Evolutionary conservation across 805 yeast genomes (phyloP), one percentile per base, ranked within the genome.

Genomic region (Lipomyces oligophaga): DNA sequence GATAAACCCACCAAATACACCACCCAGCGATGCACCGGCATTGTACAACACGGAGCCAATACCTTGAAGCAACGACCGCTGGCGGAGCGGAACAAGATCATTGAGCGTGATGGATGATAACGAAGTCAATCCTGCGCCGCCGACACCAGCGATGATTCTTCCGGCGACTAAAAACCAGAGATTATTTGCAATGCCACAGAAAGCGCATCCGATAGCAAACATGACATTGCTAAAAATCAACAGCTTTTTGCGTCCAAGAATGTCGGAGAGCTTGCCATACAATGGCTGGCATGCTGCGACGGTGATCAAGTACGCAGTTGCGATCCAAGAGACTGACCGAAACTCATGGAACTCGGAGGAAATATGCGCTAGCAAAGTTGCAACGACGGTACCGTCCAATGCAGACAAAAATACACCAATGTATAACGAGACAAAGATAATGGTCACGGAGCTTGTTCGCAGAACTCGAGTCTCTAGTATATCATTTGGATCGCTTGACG

Each of bases 211-310:
- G 18, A 74, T 18, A 1, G 70, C 76, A 57, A 77, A 77, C 44
- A 69, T 58, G 44, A 63, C 51, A 34, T 72, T 69, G 25, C 77
- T 72, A 32, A 67, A 61, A 27, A 76, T 46, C 37, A 77, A 58
- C 5, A 75, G 69, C 34, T 58, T 49, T 60, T 63, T 61, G 34
- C 77, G 61, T 40, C 72, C 68, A 55, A 64, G 63, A 27, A 84
- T 78, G 57, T 84, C 93, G 34, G 84, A 75, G 26, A 83, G 69
- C 50, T 82, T 77, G 6, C 93, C 93, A 50, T 80, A 82, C 25
- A 85, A 63, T 0, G 89, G 93, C 65, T 84, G 93, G 64, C 82
- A 82, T 2, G 86, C 85, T 3, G 85, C 77, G 50, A 77, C 79
- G 2, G 90, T 80, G 26, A 85, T 67, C 18, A 85, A 68, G 46